Percentiles rank a stretch among this genome's conserved stretches.
phyloP scores from a whole-genome alignment of 225 moss, liverwort and hornwort genomes.

The Bryum argenteum region DNA sequence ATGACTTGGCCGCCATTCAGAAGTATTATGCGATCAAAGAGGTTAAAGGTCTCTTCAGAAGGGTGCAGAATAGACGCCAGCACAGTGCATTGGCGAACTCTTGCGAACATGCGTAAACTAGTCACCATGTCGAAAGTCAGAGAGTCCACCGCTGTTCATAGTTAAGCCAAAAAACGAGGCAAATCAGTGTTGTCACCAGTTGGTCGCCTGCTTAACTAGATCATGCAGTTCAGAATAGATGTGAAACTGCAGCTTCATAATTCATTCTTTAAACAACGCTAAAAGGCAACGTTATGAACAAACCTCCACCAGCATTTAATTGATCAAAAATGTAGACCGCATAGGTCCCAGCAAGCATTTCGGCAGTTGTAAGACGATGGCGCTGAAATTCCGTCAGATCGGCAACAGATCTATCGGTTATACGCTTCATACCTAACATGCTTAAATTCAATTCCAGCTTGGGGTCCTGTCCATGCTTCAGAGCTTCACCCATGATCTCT shows the following conservation, averaged over 20 bases:
- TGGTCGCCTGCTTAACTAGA: not conserved
- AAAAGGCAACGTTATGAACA: not conserved
- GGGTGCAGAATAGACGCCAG: conserved; percentile 53
- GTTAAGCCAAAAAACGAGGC: conserved; percentile 12
- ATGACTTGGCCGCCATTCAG: conserved; percentile 60
- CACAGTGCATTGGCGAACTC: conserved; percentile 54
- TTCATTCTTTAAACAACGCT: not conserved
- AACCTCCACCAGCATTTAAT: conserved; percentile 56
- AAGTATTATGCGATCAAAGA: conserved; percentile 75
- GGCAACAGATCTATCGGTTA: conserved; percentile 60
- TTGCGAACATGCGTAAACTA: conserved; percentile 66
- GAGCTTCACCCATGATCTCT: conserved; percentile 55
- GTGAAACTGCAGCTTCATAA: not conserved
- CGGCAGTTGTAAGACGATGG: conserved; percentile 67
- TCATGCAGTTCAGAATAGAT: not conserved
- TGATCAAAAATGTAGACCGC: conserved; percentile 73
- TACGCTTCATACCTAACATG: conserved; percentile 74
- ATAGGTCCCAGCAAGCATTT: conserved; percentile 77
- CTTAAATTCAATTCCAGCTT: conserved; percentile 74
- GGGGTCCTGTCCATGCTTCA: conserved; percentile 76
- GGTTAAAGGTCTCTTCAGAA: conserved; percentile 55
- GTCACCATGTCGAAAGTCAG: conserved; percentile 64
- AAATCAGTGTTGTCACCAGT: conserved; percentile 15
- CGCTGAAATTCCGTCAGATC: conserved; percentile 63
- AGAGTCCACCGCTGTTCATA: conserved; percentile 51